phyloP scores from a whole-genome alignment of 176 grass and related monocot genomes.

The Phoenix dactylifera region DNA sequence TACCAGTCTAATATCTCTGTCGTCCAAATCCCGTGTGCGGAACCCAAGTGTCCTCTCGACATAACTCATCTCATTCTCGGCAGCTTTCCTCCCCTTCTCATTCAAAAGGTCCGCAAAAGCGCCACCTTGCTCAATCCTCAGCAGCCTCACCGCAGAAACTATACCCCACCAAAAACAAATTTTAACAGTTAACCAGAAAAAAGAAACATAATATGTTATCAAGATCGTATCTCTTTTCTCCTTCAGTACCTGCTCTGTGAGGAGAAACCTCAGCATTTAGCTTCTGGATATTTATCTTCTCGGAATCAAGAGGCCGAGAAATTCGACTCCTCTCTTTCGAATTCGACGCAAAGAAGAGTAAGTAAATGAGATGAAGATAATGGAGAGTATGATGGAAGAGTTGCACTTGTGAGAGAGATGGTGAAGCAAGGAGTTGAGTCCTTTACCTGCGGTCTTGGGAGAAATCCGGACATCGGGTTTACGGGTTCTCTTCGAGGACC shows the following conservation, averaged over 20 bases:
- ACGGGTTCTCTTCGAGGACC: neutral
- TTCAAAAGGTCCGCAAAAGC: conserved; percentile 89
- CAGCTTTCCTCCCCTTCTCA: conserved; percentile 44
- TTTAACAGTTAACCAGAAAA: conserved; percentile 3
- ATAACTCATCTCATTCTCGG: conserved; percentile 73
- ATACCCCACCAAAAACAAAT: neutral
- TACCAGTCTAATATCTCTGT: conserved; percentile 90
- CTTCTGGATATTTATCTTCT: conserved; percentile 10
- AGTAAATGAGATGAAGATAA: conserved; percentile 6
- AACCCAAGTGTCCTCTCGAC: conserved; percentile 84
- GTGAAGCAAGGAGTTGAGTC: neutral
- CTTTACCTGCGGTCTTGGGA: neutral
- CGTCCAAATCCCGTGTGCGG: conserved; percentile 51
- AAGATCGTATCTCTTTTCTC: no score
- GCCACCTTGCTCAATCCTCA: conserved; percentile 73
- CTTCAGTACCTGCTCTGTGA: conserved; percentile 44
- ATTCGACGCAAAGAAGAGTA: conserved; percentile 6
- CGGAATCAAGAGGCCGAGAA: conserved; percentile 18
- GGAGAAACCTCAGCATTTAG: conserved; percentile 34
- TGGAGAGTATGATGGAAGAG: neutral
- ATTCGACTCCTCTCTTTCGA: conserved; percentile 29
- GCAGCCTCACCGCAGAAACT: conserved; percentile 79
- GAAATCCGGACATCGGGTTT: neutral
- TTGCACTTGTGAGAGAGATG: no score
- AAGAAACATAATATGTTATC: no score